Evolutionary conservation across 176 grass and related monocot species (phyloP).

Genomic region (Hordeum vulgare): DNA sequence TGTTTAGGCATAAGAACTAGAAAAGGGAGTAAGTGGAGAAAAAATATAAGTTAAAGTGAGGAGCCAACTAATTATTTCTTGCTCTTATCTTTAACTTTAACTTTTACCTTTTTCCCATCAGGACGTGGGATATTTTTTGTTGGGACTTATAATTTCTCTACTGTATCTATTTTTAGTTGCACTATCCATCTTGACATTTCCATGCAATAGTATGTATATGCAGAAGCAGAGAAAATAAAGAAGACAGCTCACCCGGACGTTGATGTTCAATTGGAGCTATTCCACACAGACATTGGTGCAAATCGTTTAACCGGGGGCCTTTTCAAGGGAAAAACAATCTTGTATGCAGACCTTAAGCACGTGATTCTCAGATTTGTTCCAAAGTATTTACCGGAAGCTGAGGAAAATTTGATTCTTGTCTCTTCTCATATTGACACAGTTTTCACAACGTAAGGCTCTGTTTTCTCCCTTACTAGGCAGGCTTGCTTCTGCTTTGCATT

Average conservation of each 20-base stretch:
- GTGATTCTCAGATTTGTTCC: conserved; percentile 86
- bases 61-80: background rate
- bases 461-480: background rate
- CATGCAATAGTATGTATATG: conserved; percentile 91
- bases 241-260: conserved; percentile 91
- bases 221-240: conserved; percentile 89
- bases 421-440: conserved; percentile 98
- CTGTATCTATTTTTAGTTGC: background rate
- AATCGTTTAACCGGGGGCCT: conserved; percentile 55
- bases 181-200: conserved; percentile 42
- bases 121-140: background rate
- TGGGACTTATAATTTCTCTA: conserved; percentile 6
- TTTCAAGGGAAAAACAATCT: conserved; percentile 85
- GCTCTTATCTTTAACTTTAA: background rate
- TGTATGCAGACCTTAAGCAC: conserved; percentile 95
- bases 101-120: background rate
- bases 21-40: background rate
- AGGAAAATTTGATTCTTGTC: conserved; percentile 83
- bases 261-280: conserved; percentile 94
- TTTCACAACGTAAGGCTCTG: conserved; percentile 67
- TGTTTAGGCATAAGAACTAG: background rate
- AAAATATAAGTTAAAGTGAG: background rate
- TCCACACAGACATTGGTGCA: conserved; percentile 71
- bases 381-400: conserved; percentile 77
- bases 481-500: background rate